Evolutionary conservation across 2,329 filamentous ascomycete genomes (phyloP).

Genomic region (Monosporascus cannonballus): DNA sequence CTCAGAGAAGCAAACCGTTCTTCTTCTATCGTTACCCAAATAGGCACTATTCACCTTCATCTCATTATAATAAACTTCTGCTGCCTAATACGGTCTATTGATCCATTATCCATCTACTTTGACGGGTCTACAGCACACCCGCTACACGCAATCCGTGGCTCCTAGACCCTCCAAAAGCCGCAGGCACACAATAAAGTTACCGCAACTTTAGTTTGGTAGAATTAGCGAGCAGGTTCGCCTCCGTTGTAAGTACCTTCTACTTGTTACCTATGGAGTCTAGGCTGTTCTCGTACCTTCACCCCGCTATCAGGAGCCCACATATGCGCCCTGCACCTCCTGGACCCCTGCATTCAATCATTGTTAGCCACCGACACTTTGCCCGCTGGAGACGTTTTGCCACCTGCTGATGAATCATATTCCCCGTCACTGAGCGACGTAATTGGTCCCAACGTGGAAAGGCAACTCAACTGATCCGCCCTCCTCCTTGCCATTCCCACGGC

Average conservation of each 20-base stretch:
- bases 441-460: slow-evolving; percentile 7
- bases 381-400: background rate
- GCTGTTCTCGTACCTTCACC: slow-evolving; percentile 24
- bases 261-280: slow-evolving; percentile 11
- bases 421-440: slow-evolving; percentile 8
- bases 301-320: slow-evolving; percentile 11
- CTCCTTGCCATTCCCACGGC: slow-evolving; percentile 20
- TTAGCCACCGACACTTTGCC: slow-evolving; percentile 4
- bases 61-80: no score
- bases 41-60: no score
- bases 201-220: background rate
- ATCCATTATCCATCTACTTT: no score
- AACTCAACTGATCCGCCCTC: slow-evolving; percentile 6
- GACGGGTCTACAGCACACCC: no score
- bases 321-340: background rate
- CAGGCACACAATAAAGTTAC: background rate
- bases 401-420: slow-evolving; percentile 22
- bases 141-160: no score
- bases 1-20: no score
- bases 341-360: background rate
- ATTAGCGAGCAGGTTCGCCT: slow-evolving; percentile 1
- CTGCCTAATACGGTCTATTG: no score
- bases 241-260: slow-evolving; percentile 1
- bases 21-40: no score
- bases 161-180: background rate